Conservation (phyloP, 2,329 filamentous ascomycete genomes). For the Hypoxylon sp. region DNA sequence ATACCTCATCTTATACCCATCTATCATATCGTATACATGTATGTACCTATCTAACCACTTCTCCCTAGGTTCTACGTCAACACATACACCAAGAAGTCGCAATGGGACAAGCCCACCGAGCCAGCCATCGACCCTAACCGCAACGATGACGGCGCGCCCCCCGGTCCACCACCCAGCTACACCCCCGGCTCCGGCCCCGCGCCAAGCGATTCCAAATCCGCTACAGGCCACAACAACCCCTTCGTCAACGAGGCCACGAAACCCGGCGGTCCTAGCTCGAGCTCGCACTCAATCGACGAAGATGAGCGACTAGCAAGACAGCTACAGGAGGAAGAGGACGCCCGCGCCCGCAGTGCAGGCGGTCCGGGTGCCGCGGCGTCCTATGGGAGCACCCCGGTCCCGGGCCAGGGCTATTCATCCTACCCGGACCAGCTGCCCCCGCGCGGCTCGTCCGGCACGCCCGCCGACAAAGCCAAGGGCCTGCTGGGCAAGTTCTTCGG, state of each 20-base stretch:
- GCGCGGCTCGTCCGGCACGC: slow-evolving; percentile 47
- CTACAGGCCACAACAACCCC: slow-evolving; percentile 68
- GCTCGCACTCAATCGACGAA: slow-evolving; percentile 54
- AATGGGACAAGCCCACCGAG: slow-evolving; percentile 87
- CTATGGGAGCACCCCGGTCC: slow-evolving; percentile 53
- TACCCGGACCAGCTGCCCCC: slow-evolving; percentile 62
- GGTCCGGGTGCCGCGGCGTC: slow-evolving; percentile 49
- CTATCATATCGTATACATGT: slow-evolving; percentile 8
- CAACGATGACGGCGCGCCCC: slow-evolving; percentile 57
- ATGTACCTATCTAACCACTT: slow-evolving; percentile 37
- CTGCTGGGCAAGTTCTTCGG: slow-evolving; percentile 55
- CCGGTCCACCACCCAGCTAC: slow-evolving; percentile 79
- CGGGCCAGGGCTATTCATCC: slow-evolving; percentile 49
- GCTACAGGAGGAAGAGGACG: slow-evolving; percentile 87
- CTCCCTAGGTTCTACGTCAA: slow-evolving; percentile 89
- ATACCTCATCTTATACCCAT: background rate
- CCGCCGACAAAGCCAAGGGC: slow-evolving; percentile 61
- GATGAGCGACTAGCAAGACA: slow-evolving; percentile 74
- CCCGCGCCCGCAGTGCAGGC: slow-evolving; percentile 59
- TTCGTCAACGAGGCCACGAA: slow-evolving; percentile 65
- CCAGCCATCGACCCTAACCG: slow-evolving; percentile 70
- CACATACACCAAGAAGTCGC: slow-evolving; percentile 86
- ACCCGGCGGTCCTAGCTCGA: slow-evolving; percentile 31
- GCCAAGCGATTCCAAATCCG: slow-evolving; percentile 69
- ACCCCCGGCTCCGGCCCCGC: slow-evolving; percentile 62